Conservation (phyloP, 495 filamentous ascomycete species). For the Baudoinia panamericana region DNA sequence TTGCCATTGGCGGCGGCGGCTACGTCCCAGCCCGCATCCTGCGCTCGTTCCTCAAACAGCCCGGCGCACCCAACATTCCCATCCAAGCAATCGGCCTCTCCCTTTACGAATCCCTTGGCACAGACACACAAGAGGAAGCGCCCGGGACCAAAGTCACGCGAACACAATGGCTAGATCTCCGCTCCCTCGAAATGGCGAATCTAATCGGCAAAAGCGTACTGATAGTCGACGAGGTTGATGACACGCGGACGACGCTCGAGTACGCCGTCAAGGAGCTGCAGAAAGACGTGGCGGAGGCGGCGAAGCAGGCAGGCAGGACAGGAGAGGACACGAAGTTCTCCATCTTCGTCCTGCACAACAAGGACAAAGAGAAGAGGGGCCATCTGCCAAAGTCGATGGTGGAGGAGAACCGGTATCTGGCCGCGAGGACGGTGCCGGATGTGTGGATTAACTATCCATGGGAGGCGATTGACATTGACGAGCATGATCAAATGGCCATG, state of each 20-base stretch:
- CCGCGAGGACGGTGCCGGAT: conserved; percentile 75
- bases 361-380: conserved; percentile 90
- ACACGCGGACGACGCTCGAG: conserved; percentile 91
- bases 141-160: conserved; percentile 89
- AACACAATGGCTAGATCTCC: conserved; percentile 95
- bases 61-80: conserved; percentile 83
- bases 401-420: conserved; percentile 61
- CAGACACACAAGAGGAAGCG: conserved; percentile 48
- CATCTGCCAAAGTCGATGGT: conserved; percentile 69
- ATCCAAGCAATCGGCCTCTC: conserved; percentile 98
- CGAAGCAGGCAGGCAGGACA: conserved; percentile 51
- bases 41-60: conserved; percentile 88
- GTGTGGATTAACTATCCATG: conserved; percentile 99
- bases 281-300: conserved; percentile 84
- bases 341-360: conserved; percentile 89
- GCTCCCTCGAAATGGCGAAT: conserved; percentile 75
- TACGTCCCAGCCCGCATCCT: conserved; percentile 97
- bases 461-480: conserved; percentile 93
- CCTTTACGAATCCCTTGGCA: conserved; percentile 72
- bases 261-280: conserved; percentile 91
- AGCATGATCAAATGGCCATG: conserved; percentile 64
- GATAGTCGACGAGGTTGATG: conserved; percentile 98
- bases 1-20: conserved; percentile 94
- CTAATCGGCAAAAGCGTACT: conserved; percentile 93
- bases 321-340: conserved; percentile 66